Conservation (phyloP, 179 eudicot species). For the Carnegiea gigantea region DNA sequence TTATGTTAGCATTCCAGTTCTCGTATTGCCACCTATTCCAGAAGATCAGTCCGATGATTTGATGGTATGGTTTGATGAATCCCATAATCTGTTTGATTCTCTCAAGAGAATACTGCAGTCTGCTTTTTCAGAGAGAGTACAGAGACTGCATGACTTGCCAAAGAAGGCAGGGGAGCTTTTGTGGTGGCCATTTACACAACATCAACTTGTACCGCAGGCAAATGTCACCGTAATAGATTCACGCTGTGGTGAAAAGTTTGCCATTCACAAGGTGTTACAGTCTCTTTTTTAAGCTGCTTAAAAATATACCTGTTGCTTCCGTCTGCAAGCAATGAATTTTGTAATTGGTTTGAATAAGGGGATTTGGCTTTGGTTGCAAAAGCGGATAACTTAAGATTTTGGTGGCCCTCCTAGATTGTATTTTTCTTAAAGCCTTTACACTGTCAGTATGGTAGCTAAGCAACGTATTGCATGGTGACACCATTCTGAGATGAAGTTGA, state of each 20-base stretch:
- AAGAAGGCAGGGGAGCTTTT: constrained; percentile 70
- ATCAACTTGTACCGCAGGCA: constrained; percentile 74
- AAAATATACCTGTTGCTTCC: not conserved
- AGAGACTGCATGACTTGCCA: constrained; percentile 67
- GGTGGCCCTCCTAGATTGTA: not conserved
- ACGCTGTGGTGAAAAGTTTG: constrained; percentile 88
- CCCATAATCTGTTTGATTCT: constrained; percentile 54
- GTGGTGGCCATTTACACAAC: constrained; percentile 99
- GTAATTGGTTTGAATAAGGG: not conserved
- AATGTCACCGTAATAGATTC: constrained; percentile 90
- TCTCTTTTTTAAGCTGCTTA: not conserved
- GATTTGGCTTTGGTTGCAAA: not conserved
- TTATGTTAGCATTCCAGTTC: constrained; percentile 73
- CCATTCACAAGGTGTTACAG: constrained; percentile 77
- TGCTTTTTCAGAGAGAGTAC: constrained; percentile 55
- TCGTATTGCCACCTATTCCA: constrained; percentile 84
- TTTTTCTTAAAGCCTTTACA: not conserved
- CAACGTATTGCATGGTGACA: not conserved
- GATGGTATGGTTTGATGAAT: constrained; percentile 74
- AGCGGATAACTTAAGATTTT: not conserved
- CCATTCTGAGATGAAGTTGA: not conserved
- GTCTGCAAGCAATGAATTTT: not conserved
- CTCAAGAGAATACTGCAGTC: constrained; percentile 63
- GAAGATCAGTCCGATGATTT: constrained; percentile 71
- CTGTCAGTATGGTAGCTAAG: not conserved